Evolutionary conservation across 805 yeast species (phyloP).

Genomic region (Yarrowia deformans): DNA sequence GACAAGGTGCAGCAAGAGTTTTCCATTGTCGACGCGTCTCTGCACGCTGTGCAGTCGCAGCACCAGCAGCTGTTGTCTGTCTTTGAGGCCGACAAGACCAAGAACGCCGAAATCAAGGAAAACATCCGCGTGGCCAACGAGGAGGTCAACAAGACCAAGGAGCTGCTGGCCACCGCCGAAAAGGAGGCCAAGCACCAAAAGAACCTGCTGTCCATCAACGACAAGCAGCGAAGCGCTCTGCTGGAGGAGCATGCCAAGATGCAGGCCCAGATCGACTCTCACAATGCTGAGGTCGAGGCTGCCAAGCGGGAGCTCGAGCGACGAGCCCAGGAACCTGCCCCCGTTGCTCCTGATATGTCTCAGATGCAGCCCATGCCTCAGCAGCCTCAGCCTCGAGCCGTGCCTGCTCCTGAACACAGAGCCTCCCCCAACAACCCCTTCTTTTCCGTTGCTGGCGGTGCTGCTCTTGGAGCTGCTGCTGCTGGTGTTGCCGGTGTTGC

Average conservation of each 20-base stretch:
- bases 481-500: slow-evolving; percentile 44
- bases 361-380: slow-evolving; percentile 38
- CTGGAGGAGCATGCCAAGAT: slow-evolving; percentile 58
- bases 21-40: slow-evolving; percentile 77
- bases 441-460: slow-evolving; percentile 36
- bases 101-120: slow-evolving; percentile 71
- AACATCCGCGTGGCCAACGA: slow-evolving; percentile 70
- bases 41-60: slow-evolving; percentile 71
- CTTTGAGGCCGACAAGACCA: slow-evolving; percentile 71
- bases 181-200: slow-evolving; percentile 66
- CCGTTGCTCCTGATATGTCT: slow-evolving; percentile 40
- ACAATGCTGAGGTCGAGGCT: slow-evolving; percentile 47
- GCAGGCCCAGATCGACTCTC: slow-evolving; percentile 53
- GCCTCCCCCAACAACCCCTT: slow-evolving; percentile 37
- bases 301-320: slow-evolving; percentile 54
- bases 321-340: slow-evolving; percentile 50
- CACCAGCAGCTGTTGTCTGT: slow-evolving; percentile 65
- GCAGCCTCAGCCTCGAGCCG: slow-evolving; percentile 44
- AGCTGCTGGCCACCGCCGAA: slow-evolving; percentile 60
- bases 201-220: slow-evolving; percentile 68
- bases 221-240: slow-evolving; percentile 73
- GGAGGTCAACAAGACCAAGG: slow-evolving; percentile 65
- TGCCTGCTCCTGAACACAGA: slow-evolving; percentile 39
- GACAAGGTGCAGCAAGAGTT: slow-evolving; percentile 75
- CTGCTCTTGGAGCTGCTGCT: slow-evolving; percentile 42